Conservation (phyloP, 257 asterid species). For the Penstemon davidsonii region DNA sequence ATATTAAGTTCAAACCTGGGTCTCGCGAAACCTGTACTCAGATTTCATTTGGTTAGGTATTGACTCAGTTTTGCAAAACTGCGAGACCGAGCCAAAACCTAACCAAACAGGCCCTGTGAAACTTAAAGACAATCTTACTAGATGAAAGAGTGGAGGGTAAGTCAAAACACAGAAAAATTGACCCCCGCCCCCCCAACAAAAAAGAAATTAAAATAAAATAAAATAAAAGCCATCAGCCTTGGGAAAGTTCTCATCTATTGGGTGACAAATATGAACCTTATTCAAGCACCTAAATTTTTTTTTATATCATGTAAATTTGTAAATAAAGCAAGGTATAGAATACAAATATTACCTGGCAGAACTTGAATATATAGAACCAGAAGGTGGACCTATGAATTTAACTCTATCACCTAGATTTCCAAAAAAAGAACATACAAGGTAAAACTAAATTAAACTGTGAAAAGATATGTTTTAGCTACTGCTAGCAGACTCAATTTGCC, state of each 20-base stretch:
- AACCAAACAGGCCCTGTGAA: neutral
- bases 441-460: constrained; percentile 19
- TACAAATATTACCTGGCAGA: constrained; percentile 52
- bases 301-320: neutral
- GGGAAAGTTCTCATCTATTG: neutral
- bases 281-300: neutral
- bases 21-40: no score
- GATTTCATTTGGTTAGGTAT: no score
- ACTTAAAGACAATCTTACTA: neutral
- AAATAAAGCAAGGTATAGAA: constrained; percentile 12
- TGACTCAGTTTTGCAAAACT: no score
- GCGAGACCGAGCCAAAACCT: no score
- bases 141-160: neutral
- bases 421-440: constrained; percentile 22
- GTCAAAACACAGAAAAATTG: neutral
- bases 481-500: constrained; percentile 18
- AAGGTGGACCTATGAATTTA: constrained; percentile 65
- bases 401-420: constrained; percentile 73
- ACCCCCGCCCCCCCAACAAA: neutral
- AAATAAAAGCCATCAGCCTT: neutral
- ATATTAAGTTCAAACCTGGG: no score
- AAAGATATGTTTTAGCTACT: constrained; percentile 3
- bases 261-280: neutral
- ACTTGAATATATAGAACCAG: constrained; percentile 52
- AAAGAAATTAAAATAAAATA: neutral